Percentiles rank a stretch among this genome's conserved stretches.
phyloP scores from a whole-genome alignment of 73 alveolate species.

The Durusdinium trenchii region DNA sequence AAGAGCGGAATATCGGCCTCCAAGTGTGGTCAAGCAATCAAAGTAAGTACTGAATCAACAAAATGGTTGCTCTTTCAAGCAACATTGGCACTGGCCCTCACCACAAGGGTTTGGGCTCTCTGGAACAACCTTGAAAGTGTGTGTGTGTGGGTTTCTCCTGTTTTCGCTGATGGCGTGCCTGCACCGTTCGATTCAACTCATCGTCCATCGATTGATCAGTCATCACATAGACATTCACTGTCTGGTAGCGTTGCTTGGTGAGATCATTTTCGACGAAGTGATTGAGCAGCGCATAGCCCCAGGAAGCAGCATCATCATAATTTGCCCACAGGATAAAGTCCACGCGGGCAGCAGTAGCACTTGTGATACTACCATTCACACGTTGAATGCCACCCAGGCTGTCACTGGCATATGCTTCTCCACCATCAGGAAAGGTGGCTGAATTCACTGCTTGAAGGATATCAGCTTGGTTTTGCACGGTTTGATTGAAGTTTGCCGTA shows the following conservation, averaged over 20 bases:
- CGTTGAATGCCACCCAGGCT: conserved; percentile 85
- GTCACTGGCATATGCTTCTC: conserved; percentile 65
- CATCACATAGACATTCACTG: conserved; percentile 38
- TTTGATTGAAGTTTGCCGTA: conserved; percentile 62
- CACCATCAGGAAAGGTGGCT: conserved; percentile 56
- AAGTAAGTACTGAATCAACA: no score
- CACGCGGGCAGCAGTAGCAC: conserved; percentile 65
- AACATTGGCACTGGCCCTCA: no score
- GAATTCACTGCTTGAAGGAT: conserved; percentile 40
- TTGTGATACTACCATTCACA: not conserved
- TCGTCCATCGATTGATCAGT: conserved; percentile 61
- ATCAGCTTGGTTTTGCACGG: conserved; percentile 34
- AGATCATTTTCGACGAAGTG: conserved; percentile 46
- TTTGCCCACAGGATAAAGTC: conserved; percentile 15
- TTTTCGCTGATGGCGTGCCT: conserved; percentile 49
- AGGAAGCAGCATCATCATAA: not conserved
- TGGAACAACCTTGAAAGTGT: no score
- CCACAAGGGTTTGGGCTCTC: no score
- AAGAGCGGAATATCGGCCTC: conserved; percentile 58
- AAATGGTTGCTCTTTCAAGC: not conserved
- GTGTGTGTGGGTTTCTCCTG: not conserved
- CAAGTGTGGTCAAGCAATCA: not conserved
- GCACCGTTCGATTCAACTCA: conserved; percentile 76
- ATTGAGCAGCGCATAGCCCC: not conserved
- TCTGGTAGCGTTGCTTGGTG: conserved; percentile 50